These are phyloP conservation scores for Talaromyces verruculosus DNA, from an alignment of 2,329 filamentous ascomycete genomes.

Conservation along the genomic window DNA sequence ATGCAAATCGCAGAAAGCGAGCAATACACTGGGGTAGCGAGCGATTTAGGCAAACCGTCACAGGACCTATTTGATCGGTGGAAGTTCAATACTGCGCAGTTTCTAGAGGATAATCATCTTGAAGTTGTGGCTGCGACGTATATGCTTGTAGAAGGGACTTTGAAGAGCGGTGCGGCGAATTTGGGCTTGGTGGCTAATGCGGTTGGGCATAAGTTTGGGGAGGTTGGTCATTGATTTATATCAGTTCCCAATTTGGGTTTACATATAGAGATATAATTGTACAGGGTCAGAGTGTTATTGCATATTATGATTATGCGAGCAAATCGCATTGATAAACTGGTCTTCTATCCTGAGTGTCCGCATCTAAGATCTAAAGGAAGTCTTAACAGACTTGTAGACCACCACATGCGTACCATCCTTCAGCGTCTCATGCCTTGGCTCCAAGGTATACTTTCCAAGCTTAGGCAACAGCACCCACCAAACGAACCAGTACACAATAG, in stretches of 20 bases:
- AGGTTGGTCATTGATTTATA: constrained; percentile 10
- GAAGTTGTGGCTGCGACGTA: constrained; percentile 21
- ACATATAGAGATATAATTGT: too few relatives aligned
- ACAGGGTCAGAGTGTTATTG: background rate
- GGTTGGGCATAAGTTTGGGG: constrained; percentile 21
- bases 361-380: background rate
- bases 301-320: background rate
- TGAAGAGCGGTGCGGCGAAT: constrained; percentile 19
- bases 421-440: constrained; percentile 23
- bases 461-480: constrained; percentile 25
- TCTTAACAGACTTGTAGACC: constrained; percentile 23
- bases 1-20: background rate
- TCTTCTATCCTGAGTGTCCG: too few relatives aligned
- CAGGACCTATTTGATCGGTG: constrained; percentile 22
- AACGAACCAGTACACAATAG: constrained; percentile 51
- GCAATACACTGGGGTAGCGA: constrained; percentile 12
- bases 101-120: constrained; percentile 18
- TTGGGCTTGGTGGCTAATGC: constrained; percentile 17
- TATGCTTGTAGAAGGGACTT: constrained; percentile 22
- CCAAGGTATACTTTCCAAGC: constrained; percentile 24
- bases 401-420: constrained; percentile 28
- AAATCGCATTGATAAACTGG: background rate
- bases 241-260: background rate
- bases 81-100: constrained; percentile 21
- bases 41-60: constrained; percentile 18